phyloP scores from a whole-genome alignment of 2,329 filamentous ascomycete species.

The Trichoderma semiorbis region DNA sequence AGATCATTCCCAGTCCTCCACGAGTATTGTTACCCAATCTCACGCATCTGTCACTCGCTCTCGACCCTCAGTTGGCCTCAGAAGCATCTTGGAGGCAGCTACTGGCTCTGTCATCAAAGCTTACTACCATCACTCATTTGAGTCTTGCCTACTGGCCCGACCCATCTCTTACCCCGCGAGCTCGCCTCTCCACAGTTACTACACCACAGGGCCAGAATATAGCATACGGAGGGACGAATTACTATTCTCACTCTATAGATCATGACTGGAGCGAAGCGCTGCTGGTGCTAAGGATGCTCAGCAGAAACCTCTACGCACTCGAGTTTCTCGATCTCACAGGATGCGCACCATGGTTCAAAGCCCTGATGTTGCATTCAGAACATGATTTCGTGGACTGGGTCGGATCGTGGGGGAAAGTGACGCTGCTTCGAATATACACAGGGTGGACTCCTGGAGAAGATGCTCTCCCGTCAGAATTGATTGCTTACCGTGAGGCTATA shows the following conservation, averaged over 20 bases:
- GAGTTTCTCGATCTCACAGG: constrained; percentile 61
- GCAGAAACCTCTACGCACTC: constrained; percentile 52
- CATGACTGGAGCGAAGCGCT: constrained; percentile 59
- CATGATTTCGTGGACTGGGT: constrained; percentile 53
- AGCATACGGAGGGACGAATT: constrained; percentile 53
- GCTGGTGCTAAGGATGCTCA: constrained; percentile 52
- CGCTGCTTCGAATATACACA: constrained; percentile 41
- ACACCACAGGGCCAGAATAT: constrained; percentile 43
- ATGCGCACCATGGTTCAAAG: constrained; percentile 53
- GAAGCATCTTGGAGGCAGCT: constrained; percentile 57
- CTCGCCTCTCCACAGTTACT: constrained; percentile 45
- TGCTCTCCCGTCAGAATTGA: constrained; percentile 32
- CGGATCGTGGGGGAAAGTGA: constrained; percentile 52
- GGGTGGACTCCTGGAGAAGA: constrained; percentile 41
- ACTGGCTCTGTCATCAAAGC: constrained; percentile 49
- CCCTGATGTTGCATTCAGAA: constrained; percentile 41
- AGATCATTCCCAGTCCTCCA: constrained; percentile 31
- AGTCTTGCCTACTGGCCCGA: constrained; percentile 61
- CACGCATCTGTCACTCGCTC: constrained; percentile 58
- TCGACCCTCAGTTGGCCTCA: constrained; percentile 34
- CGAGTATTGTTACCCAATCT: constrained; percentile 51
- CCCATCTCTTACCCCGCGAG: constrained; percentile 55
- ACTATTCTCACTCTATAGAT: constrained; percentile 57
- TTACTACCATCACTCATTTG: constrained; percentile 56
- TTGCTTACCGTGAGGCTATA: constrained; percentile 35